Evolutionary conservation across 1,284 basidiomycete genomes (phyloP).

Genomic region (Ustilago vetiveriae): DNA sequence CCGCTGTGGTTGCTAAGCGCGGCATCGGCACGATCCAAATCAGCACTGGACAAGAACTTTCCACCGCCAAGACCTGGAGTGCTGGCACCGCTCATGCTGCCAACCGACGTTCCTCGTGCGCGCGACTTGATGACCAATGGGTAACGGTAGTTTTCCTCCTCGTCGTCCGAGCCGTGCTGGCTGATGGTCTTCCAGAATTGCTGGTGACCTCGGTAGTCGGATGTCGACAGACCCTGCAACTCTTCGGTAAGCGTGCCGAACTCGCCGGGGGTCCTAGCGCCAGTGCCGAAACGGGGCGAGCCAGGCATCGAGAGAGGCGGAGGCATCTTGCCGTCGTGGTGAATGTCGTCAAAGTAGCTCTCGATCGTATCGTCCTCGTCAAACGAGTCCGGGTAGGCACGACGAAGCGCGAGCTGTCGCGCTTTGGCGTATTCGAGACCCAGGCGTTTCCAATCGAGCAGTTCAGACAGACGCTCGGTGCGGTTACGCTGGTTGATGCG

Average conservation of each 20-base stretch:
- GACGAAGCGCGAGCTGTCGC: conserved; percentile 85
- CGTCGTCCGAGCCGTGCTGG: conserved; percentile 59
- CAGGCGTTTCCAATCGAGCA: conserved; percentile 97
- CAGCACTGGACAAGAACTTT: conserved; percentile 54
- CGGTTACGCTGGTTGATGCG: conserved; percentile 98
- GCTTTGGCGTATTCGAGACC: conserved; percentile 97
- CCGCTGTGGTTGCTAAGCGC: conserved; percentile 54
- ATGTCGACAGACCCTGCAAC: conserved; percentile 59
- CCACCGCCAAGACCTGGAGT: conserved; percentile 59
- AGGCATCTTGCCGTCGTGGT: conserved; percentile 72
- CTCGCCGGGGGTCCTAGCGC: conserved; percentile 59
- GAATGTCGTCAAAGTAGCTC: conserved; percentile 72
- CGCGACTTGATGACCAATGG: conserved; percentile 58
- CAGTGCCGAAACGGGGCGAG: conserved; percentile 73
- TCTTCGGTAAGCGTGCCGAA: conserved; percentile 62
- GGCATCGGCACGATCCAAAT: conserved; percentile 57
- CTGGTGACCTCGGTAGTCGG: conserved; percentile 57
- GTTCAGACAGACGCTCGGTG: conserved; percentile 78
- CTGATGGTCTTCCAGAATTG: conserved; percentile 61
- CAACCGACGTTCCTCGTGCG: conserved; percentile 54
- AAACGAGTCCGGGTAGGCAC: conserved; percentile 96
- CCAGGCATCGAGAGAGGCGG: conserved; percentile 83
- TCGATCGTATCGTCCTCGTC: conserved; percentile 73
- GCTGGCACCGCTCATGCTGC: conserved; percentile 57
- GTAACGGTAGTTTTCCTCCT: conserved; percentile 56